Base-by-base conservation (phyloP, 2,329 filamentous ascomycete genomes). In the Aspergillus sp. region DNA sequence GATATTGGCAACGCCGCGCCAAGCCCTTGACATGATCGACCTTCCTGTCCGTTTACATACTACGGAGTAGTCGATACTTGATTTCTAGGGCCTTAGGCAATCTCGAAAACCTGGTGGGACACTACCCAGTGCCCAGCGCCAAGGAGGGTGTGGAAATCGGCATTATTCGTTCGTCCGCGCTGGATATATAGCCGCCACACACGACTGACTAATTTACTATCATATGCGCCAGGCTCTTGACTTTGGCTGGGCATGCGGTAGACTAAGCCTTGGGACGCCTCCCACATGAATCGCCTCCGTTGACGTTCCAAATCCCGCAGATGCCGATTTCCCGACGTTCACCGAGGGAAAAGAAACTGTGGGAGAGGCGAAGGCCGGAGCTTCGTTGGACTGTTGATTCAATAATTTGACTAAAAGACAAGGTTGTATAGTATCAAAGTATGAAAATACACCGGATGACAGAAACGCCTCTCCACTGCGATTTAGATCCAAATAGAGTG, bases 401-500 rank as follows among this genome's bases (percentile, higher is more conserved):
- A 41, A 15, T 28, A 15, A 4, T 15, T 13, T 15, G 15, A 41
- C 11, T 47, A 56, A 48, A 45, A 19, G 30, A 45, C 47, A 54
- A 59, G 54, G 22, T 59, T 54, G 48, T 54, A 53, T 65, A 63
- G 66, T 68, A 68, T 68, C 64, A 62, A 58, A 50, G 25, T 3
- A 28, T 28, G 25, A 28, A 28, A 28, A 28, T 28, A 28, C 52
- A 45, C 59, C 63, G 51, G 45, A 59, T 46, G 54, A 64, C 51
- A 59, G 34, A 62, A 66, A 68, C 63, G 59, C 67, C 67, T 61
- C 55, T 64, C 61, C 60, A 57, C 52, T 67, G 64, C 67, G 61
- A 61, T 66, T 61, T 63, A 60, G 59, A 55, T n/a, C 31, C 25
- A 53, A 54, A 46, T 43, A 59, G 51, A 51, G 34, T 30, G 51